Conservation (phyloP, 2,329 filamentous ascomycete genomes). For the Beauveria brongniartii region DNA sequence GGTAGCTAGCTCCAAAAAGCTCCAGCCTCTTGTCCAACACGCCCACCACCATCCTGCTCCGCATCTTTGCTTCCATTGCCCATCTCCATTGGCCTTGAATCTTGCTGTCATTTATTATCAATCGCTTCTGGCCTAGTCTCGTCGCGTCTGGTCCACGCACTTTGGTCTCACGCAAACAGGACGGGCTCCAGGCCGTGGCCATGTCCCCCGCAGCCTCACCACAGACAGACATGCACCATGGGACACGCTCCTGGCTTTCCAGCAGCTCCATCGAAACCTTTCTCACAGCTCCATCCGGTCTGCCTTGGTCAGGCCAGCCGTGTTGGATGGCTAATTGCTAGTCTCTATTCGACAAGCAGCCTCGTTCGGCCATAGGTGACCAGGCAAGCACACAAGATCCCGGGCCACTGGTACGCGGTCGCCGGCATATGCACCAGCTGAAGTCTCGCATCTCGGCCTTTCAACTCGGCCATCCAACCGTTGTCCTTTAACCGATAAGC, state of each 20-base stretch:
- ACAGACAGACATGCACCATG: too few species aligned
- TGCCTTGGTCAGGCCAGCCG: not conserved
- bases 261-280: not conserved
- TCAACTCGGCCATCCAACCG: too few species aligned
- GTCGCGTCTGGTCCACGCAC: not conserved
- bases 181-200: not conserved
- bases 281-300: not conserved
- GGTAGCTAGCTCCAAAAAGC: not conserved
- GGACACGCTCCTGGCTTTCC: not conserved
- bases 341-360: not conserved
- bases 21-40: not conserved
- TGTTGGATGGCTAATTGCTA: not conserved
- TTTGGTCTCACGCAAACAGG: not conserved
- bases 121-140: not conserved
- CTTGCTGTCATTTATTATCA: slow-evolving; percentile 5
- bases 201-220: not conserved
- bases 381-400: not conserved
- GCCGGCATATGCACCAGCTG: not conserved
- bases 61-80: not conserved
- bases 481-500: not conserved
- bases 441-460: not conserved
- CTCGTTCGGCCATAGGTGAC: not conserved
- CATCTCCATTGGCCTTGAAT: not conserved
- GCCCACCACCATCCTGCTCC: not conserved
- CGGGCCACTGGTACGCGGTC: not conserved